Evolutionary conservation across 495 filamentous ascomycete genomes (phyloP).

Genomic region (Glarea lozoyensis): DNA sequence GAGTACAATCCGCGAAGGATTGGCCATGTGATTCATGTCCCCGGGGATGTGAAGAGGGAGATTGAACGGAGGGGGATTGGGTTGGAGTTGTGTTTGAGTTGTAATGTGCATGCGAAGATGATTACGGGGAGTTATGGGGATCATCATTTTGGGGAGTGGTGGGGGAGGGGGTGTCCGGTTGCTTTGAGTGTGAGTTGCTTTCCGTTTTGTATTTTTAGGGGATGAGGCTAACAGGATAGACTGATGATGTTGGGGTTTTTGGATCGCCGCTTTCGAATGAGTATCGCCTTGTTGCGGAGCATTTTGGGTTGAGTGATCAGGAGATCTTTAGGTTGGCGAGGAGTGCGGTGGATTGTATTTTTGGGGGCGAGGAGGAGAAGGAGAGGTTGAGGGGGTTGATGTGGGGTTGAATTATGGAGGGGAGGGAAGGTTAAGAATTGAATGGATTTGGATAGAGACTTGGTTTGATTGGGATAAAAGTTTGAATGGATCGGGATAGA

Average conservation of each 20-base stretch:
- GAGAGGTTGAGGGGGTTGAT: conserved; percentile 43
- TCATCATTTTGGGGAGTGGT: conserved; percentile 71
- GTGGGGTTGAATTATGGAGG: conserved; percentile 30
- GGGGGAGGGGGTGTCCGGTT: conserved; percentile 39
- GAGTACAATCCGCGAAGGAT: conserved; percentile 58
- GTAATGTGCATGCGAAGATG: conserved; percentile 73
- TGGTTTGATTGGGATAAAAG: too few species aligned
- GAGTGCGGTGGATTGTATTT: conserved; percentile 52
- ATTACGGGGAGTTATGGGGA: conserved; percentile 54
- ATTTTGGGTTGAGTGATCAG: conserved; percentile 49
- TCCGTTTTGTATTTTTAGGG: conserved; percentile 7
- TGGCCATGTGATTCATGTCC: conserved; percentile 73
- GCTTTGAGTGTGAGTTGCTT: conserved; percentile 47
- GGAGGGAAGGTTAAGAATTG: too few species aligned
- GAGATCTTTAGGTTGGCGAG: conserved; percentile 50
- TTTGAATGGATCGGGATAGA: too few species aligned
- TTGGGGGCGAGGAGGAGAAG: conserved; percentile 55
- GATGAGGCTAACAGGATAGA: conserved; percentile 39
- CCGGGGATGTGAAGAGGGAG: conserved; percentile 42
- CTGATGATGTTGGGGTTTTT: conserved; percentile 83
- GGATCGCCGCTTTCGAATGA: conserved; percentile 73
- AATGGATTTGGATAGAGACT: too few species aligned
- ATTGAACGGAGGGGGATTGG: conserved; percentile 47
- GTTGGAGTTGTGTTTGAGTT: conserved; percentile 71
- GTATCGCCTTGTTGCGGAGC: conserved; percentile 61